Conservation (phyloP, 1,284 basidiomycete species). For the Coniophora puteana region DNA sequence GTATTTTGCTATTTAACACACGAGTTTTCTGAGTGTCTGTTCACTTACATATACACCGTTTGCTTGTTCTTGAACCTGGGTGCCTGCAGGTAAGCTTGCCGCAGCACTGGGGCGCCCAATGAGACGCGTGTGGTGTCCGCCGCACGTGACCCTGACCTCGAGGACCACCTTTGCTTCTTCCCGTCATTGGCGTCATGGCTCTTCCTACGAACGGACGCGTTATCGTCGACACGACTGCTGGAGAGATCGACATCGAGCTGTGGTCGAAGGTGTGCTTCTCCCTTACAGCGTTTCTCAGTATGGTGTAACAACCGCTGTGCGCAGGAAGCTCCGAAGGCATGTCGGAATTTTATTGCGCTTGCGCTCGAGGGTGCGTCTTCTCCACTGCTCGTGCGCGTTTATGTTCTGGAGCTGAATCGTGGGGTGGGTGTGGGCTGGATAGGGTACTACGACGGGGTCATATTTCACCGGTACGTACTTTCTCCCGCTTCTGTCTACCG, state of each 20-base stretch:
- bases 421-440: slow-evolving; percentile 9
- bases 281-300: slow-evolving; percentile 1
- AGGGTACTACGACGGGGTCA: slow-evolving; percentile 95
- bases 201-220: slow-evolving; percentile 84
- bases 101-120: too few relatives aligned
- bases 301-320: not conserved
- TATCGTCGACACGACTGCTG: slow-evolving; percentile 86
- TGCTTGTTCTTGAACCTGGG: not conserved
- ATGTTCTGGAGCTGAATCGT: slow-evolving; percentile 5
- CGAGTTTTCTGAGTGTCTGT: too few relatives aligned
- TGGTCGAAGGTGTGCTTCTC: slow-evolving; percentile 76
- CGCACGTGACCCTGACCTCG: too few relatives aligned
- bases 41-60: not conserved
- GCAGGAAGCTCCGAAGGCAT: slow-evolving; percentile 90
- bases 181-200: slow-evolving; percentile 55
- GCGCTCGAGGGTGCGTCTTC: slow-evolving; percentile 80
- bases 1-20: too few relatives aligned
- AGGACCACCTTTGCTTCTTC: not conserved
- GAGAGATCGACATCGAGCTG: slow-evolving; percentile 92
- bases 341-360: slow-evolving; percentile 88
- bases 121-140: too few relatives aligned
- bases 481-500: slow-evolving; percentile 1
- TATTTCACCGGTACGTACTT: slow-evolving; percentile 80
- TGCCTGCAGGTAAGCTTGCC: too few relatives aligned
- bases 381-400: slow-evolving; percentile 5